Percentiles rank a stretch among this genome's conserved stretches.
These are phyloP conservation scores for Botrytis pseudocinerea DNA, from an alignment of 2,329 filamentous ascomycete genomes.

Conservation along the genomic window DNA sequence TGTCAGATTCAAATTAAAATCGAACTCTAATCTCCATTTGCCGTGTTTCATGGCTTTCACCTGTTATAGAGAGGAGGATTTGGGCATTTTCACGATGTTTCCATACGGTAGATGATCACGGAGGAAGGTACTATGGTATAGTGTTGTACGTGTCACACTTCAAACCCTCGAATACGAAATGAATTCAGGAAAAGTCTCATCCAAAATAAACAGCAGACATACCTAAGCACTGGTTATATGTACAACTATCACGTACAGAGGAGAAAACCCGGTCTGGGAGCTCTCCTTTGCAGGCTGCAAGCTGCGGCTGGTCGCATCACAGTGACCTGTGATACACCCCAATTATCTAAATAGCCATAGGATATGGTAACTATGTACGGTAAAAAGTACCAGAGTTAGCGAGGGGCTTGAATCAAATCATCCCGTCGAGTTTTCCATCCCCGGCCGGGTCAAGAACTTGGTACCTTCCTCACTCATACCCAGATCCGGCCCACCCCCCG, in stretches of 20 bases:
- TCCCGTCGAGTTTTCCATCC: not conserved
- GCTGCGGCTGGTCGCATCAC: not conserved
- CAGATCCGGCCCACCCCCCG: not conserved
- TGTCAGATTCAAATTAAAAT: slow-evolving; percentile 7
- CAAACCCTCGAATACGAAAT: not conserved
- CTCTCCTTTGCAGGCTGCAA: not conserved
- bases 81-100: not conserved
- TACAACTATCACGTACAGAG: not conserved
- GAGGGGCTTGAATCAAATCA: not conserved
- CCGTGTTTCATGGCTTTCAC: slow-evolving; percentile 2
- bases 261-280: not conserved
- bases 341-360: not conserved
- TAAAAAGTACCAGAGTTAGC: not conserved
- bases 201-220: not conserved
- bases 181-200: not conserved
- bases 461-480: not conserved
- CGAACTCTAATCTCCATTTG: not conserved
- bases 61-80: not conserved
- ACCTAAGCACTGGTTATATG: not conserved
- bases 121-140: not conserved
- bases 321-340: not conserved
- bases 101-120: not conserved
- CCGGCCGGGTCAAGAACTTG: not conserved
- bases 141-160: not conserved
- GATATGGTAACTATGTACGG: not conserved